Base-by-base conservation (phyloP, 495 filamentous ascomycete genomes). In the Lasiosphaeris hirsuta region DNA sequence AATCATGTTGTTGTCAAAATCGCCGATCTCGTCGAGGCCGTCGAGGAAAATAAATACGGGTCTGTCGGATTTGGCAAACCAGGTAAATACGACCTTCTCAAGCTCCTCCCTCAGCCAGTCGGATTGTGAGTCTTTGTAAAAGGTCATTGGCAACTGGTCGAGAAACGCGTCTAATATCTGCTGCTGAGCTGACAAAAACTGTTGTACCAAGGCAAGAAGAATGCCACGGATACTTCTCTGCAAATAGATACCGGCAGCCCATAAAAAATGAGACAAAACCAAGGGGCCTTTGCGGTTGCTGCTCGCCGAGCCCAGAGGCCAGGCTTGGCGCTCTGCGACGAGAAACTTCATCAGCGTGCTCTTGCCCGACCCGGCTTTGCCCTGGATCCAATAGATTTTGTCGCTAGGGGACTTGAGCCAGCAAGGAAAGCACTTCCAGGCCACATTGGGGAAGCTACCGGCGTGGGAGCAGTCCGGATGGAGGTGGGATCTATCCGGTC, bases 331-430 rank as follows among this genome's bases (percentile, higher is more conserved):
- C 14, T 58, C 55, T 0, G 7, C 7, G 15, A 50, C 47, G 10
- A 77, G 50, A 11, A 61, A 74, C 47, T 74, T 77, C 72, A 77
- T 71, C 10, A 77, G 43, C 0, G 76, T 79, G 36, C 73, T 75
- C 51, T 80, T 80, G 0, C 77, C 77, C 1, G 68, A 67, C 9
- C 74, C 77, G 15, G 75, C 56, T 57, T 77, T 78, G 1, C 77
- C 77, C 11, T 46, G 59, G 7, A 78, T 61, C 71, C 73, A 77
- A 57, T 71, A 79, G 0, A 72, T 42, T 7, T 63, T 60, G 19
- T 57, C n/a, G 1, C 10, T 0, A 4, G 49, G 57, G 13, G 19
- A 46, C 61, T 67, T 48, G 0, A 76, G 58, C 74, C 74, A 75
- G 10, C 67, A 49, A 5, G 33, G 37, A 54, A 77, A 76, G 41